phyloP scores from a whole-genome alignment of 2,329 filamentous ascomycete species.

The Aureobasidium zeae region DNA sequence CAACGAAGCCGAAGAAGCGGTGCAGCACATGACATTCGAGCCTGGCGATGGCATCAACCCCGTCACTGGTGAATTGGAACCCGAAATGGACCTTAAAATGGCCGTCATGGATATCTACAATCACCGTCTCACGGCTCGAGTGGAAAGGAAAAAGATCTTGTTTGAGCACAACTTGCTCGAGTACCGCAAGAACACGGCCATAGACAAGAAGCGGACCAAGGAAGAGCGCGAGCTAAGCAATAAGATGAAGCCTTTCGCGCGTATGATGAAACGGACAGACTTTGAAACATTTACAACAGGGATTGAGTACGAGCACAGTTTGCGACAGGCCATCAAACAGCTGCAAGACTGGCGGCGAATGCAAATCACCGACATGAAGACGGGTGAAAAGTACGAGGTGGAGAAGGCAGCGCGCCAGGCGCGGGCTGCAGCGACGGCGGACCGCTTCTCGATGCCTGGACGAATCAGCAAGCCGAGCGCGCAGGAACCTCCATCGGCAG shows the following conservation, averaged over 20 bases:
- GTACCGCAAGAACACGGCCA: slow-evolving; percentile 79
- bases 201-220: slow-evolving; percentile 92
- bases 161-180: slow-evolving; percentile 92
- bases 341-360: slow-evolving; percentile 88
- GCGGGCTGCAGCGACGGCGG: slow-evolving; percentile 57
- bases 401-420: slow-evolving; percentile 74
- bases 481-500: slow-evolving; percentile 62
- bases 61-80: slow-evolving; percentile 73
- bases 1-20: slow-evolving; percentile 95
- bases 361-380: slow-evolving; percentile 73
- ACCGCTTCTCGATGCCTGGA: slow-evolving; percentile 48
- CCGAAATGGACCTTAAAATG: slow-evolving; percentile 94
- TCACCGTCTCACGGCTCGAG: slow-evolving; percentile 75
- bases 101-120: slow-evolving; percentile 99
- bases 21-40: slow-evolving; percentile 97
- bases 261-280: slow-evolving; percentile 91
- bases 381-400: slow-evolving; percentile 83
- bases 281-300: slow-evolving; percentile 80
- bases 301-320: slow-evolving; percentile 79
- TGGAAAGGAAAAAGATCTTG: slow-evolving; percentile 90
- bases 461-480: slow-evolving; percentile 44
- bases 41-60: slow-evolving; percentile 88
- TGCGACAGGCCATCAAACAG: slow-evolving; percentile 80
- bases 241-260: slow-evolving; percentile 89
- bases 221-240: slow-evolving; percentile 86